A percentile compares a stretch with the other conserved stretches of the same genome.
Evolutionary conservation across 2,329 filamentous ascomycete species (phyloP).

Genomic region (Fusarium ambrosium): DNA sequence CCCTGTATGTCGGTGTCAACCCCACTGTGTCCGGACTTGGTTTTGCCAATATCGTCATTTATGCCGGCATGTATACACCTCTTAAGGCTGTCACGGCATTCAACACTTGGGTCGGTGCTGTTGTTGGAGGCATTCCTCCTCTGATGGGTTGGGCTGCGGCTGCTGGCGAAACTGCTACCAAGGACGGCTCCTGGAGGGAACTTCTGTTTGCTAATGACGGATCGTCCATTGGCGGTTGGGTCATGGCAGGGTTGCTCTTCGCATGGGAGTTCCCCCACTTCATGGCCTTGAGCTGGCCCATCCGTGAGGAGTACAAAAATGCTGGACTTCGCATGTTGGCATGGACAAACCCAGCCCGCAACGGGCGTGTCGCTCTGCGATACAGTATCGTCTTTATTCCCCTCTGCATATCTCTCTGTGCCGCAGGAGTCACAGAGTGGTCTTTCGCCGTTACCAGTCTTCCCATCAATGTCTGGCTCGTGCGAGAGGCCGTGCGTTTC

Average conservation of each 20-base stretch:
- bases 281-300: conserved; percentile 91
- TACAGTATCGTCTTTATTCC: conserved; percentile 91
- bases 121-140: conserved; percentile 94
- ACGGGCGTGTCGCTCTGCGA: conserved; percentile 86
- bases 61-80: conserved; percentile 93
- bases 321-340: conserved; percentile 80
- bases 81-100: conserved; percentile 87
- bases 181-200: conserved; percentile 81
- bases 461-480: conserved; percentile 88
- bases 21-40: conserved; percentile 91
- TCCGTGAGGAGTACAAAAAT: conserved; percentile 87
- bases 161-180: conserved; percentile 86
- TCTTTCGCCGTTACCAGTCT: conserved; percentile 85
- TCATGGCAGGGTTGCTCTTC: conserved; percentile 86
- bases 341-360: conserved; percentile 89
- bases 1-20: conserved; percentile 91
- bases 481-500: conserved; percentile 83
- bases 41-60: conserved; percentile 86
- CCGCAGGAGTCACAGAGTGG: conserved; percentile 85
- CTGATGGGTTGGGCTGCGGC: conserved; percentile 99
- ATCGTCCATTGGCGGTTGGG: conserved; percentile 83
- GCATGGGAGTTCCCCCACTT: conserved; percentile 99
- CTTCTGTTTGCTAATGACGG: conserved; percentile 76
- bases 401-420: conserved; percentile 84
- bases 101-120: conserved; percentile 95